phyloP scores from a whole-genome alignment of 2,329 filamentous ascomycete genomes.

The Fusarium bactridioides region DNA sequence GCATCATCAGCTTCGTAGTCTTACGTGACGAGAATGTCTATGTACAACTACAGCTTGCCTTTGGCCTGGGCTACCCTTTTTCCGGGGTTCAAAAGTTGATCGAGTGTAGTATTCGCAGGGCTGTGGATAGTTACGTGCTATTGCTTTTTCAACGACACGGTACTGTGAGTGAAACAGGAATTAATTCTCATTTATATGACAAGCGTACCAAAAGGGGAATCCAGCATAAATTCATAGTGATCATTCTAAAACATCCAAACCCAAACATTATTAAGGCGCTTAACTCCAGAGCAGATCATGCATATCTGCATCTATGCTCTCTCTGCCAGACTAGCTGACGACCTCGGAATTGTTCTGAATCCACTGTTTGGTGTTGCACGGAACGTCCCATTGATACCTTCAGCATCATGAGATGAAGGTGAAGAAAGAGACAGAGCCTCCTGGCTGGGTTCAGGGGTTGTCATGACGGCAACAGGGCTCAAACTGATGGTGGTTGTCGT shows the following conservation, averaged over 20 bases:
- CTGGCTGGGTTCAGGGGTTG: constrained; percentile 7
- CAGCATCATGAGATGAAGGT: not conserved
- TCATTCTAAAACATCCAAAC: not conserved
- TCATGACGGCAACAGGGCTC: not conserved
- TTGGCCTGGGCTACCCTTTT: constrained; percentile 41
- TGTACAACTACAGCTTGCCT: constrained; percentile 45
- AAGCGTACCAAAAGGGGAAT: not conserved
- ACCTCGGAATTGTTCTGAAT: constrained; percentile 39
- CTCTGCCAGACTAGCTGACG: constrained; percentile 29
- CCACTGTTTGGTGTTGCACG: constrained; percentile 20
- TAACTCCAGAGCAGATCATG: not conserved
- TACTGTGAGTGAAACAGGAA: not conserved
- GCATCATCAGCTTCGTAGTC: constrained; percentile 43
- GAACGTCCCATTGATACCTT: not conserved
- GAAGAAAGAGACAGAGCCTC: not conserved
- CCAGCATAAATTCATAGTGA: not conserved
- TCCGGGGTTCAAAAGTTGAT: constrained; percentile 43
- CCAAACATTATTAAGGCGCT: not conserved
- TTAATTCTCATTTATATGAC: not conserved
- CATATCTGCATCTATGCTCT: not conserved
- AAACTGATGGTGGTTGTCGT: constrained; percentile 2
- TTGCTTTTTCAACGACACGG: not conserved
- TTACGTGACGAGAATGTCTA: constrained; percentile 43
- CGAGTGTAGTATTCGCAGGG: constrained; percentile 30
- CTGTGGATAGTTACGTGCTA: not conserved